These are phyloP conservation scores for Backusella australiensis DNA, from an alignment of 192 early-diverging fungal genomes.

Conservation along the genomic window DNA sequence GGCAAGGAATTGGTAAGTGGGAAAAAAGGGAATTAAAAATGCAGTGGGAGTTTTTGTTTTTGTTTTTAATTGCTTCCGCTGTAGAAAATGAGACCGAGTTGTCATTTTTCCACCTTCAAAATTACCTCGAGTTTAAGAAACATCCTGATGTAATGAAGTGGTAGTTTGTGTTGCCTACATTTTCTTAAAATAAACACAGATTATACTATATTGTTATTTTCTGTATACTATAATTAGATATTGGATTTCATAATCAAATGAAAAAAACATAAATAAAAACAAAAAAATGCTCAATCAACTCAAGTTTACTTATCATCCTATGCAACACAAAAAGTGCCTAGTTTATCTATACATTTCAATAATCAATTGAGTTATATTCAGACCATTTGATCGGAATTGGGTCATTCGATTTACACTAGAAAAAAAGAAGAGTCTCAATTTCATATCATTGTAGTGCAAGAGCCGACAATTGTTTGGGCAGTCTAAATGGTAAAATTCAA, in stretches of 20 bases:
- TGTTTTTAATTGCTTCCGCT: not conserved
- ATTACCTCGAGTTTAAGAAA: constrained; percentile 69
- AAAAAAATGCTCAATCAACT: not conserved
- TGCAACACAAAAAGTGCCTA: not conserved
- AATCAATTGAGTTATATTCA: not conserved
- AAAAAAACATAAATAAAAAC: not conserved
- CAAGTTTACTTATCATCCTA: not conserved
- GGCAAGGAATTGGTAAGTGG: constrained; percentile 58
- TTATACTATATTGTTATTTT: not conserved
- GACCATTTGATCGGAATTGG: not conserved
- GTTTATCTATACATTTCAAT: not conserved
- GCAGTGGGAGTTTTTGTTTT: too few relatives aligned
- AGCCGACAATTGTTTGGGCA: not conserved
- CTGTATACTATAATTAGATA: constrained; percentile 3
- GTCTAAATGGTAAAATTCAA: not conserved
- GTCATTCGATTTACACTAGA: not conserved
- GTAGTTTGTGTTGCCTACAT: constrained; percentile 38
- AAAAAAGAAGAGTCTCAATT: not conserved
- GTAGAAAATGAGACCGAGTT: constrained; percentile 83
- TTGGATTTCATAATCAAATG: not conserved
- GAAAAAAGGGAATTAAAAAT: not conserved
- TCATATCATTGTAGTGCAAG: not conserved
- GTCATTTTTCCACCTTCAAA: constrained; percentile 70
- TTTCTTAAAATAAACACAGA: not conserved
- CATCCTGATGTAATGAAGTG: constrained; percentile 78